Conservation (phyloP, 1,139 yeast genomes). For the Scheffersomyces quercinus region DNA sequence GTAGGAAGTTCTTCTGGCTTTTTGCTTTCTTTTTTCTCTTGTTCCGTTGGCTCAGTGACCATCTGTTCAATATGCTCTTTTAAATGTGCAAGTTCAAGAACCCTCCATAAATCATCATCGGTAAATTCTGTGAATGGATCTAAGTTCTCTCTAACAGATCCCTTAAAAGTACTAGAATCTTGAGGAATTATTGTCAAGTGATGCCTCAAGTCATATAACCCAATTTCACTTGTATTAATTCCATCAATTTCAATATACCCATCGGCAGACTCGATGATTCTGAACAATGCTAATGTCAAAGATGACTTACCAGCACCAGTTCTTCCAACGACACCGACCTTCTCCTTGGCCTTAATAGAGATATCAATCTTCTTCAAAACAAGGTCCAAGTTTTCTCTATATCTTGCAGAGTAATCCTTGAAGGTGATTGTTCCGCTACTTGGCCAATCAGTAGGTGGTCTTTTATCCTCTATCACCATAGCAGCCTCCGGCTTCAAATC, state of each 20-base stretch:
- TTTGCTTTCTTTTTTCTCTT: slow-evolving; percentile 16
- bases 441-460: slow-evolving; percentile 28
- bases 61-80: slow-evolving; percentile 28
- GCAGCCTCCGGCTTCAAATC: slow-evolving; percentile 26
- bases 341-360: slow-evolving; percentile 24
- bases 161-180: slow-evolving; percentile 31
- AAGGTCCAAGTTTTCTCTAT: slow-evolving; percentile 28
- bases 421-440: slow-evolving; percentile 23
- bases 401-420: slow-evolving; percentile 25
- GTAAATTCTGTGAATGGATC: slow-evolving; percentile 26
- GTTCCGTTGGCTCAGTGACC: slow-evolving; percentile 24
- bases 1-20: slow-evolving; percentile 14
- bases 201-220: slow-evolving; percentile 28
- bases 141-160: slow-evolving; percentile 29
- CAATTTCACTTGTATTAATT: slow-evolving; percentile 24
- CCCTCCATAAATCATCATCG: slow-evolving; percentile 30
- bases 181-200: slow-evolving; percentile 33
- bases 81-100: slow-evolving; percentile 29
- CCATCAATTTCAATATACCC: slow-evolving; percentile 31
- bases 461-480: slow-evolving; percentile 20
- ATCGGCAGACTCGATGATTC: slow-evolving; percentile 28
- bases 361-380: slow-evolving; percentile 25
- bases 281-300: slow-evolving; percentile 29
- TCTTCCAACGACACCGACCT: slow-evolving; percentile 33
- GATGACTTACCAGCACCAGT: slow-evolving; percentile 37